phyloP scores from a whole-genome alignment of 441 rosid species.

The Pelargonium citronellum region DNA sequence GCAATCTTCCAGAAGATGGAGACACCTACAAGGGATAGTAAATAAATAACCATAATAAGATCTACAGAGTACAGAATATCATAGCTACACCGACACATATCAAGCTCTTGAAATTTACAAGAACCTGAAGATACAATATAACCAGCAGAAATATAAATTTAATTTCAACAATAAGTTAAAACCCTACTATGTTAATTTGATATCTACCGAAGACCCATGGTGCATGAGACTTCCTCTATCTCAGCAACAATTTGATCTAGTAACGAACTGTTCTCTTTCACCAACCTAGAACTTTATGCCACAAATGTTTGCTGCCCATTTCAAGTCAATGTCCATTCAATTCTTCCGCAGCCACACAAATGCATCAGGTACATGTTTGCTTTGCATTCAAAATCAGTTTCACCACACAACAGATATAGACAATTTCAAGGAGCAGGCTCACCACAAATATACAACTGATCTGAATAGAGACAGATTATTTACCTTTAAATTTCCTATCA shows the following conservation, averaged over 20 bases:
- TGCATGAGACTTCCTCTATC: slow-evolving; percentile 3
- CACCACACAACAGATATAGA: neutral
- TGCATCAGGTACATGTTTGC: slow-evolving; percentile 10
- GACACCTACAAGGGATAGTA: slow-evolving; percentile 41
- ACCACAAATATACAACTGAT: neutral
- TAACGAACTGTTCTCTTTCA: neutral
- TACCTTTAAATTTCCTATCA: slow-evolving; percentile 79
- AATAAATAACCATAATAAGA: slow-evolving; percentile 26
- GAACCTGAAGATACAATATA: slow-evolving; percentile 1
- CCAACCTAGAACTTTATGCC: slow-evolving; percentile 5
- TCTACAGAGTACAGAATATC: slow-evolving; percentile 12
- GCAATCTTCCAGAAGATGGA: slow-evolving; percentile 64
- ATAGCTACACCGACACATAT: slow-evolving; percentile 5
- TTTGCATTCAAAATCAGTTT: slow-evolving; percentile 11
- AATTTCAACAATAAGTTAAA: neutral
- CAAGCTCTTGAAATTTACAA: slow-evolving; percentile 10
- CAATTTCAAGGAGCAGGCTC: neutral
- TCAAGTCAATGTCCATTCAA: neutral
- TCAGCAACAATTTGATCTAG: neutral
- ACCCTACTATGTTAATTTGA: neutral
- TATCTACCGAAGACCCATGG: neutral
- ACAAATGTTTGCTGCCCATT: neutral
- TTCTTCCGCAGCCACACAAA: neutral
- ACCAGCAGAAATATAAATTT: neutral
- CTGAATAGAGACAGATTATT: slow-evolving; percentile 19